Evolutionary conservation across 2,329 filamentous ascomycete genomes (phyloP), one percentile per base, ranked within the genome.

Genomic region (Trichoderma atroviride): DNA sequence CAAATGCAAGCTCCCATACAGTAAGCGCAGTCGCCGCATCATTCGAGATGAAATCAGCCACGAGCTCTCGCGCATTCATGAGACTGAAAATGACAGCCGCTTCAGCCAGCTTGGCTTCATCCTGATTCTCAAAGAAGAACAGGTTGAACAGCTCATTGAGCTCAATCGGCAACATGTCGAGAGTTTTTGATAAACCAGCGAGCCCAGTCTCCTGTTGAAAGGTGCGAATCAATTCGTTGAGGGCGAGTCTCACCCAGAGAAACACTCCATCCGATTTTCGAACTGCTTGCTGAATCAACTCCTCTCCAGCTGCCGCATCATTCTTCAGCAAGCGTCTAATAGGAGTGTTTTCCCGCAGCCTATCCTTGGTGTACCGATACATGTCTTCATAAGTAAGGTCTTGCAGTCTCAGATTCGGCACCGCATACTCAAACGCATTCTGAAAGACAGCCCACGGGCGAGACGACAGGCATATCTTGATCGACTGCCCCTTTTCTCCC

Each of bases 391-490:
- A 61, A 0, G 75, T 78, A 4, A 78, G 70, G 11, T 75, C 70
- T 29, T 78, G 75, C 9, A 78, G 69, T 9, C 71, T 61, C 14
- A 77, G 64, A 43, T 74, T 74, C 4, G 76, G 76, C 1, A 77
- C 74, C 0, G 69, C 65, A n/a, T 70, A 56, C 11, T 71, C 70
- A 27, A 78, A 79, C 0, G 75, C 76, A 0, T 74, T 52, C 5
- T 73, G 68, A 31, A 79, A 78, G 0, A 74, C 75, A 0, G 65
- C 40, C 77, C 77, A 78, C 0, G 77, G 77, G 0, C 79, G 76
- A 1, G 78, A 79, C 0, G 78, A 77, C 0, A 78, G 69, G 29
- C 79, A 80, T 35, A 79, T 70, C 35, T 80, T 80, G 67, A 79
- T 69, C 5, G 70, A 67, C 0, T 58, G 33, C 2, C 71, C 66